Evolutionary conservation across 768 basidiomycete species (phyloP), one percentile per base, ranked within the genome.

Genomic region (Amanita polypyramis): DNA sequence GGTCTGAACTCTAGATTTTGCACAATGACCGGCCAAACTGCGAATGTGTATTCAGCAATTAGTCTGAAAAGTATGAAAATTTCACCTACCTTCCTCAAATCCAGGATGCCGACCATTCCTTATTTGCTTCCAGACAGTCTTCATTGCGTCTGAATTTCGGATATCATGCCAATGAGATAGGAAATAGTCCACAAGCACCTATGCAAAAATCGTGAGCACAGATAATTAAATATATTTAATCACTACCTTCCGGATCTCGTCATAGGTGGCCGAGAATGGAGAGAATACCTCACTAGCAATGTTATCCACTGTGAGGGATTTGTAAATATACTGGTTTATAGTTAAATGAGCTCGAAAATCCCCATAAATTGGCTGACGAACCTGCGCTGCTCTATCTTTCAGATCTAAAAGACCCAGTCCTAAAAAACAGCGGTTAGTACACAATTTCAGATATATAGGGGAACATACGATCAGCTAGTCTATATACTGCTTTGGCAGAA

Each of bases 231-330:
- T 19, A 21, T 15, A 47, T 30, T 42, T 40, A 7, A 25, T 17
- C 44, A 58, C 41, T 41, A 79, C 84, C 74, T 84, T 86, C 44
- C 89, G 72, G 21, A 94, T 79, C 37, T 86, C 82, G 45, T 84
- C 81, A 55, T 88, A 92, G 0, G 80, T 78, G 4, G 84, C 83
- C 4, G 86, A 81, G 65, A 94, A 92, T 0, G 82, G 78, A 9
- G 85, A 87, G 58, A 94, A 94, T 32, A 85, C 80, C 60, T 94
- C 90, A 54, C 84, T 81, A 1, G 85, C 82, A 44, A 92, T 83
- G 61, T 91, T 93, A 11, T 84, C 76, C 10, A 85, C 76, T 0
- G 79, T 81, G 38, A 94, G 73, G 0, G 80, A 80, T 52, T 78
- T 82, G 53, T 79, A 67, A 38, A 94, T 92, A 60, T 91, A 82